phyloP scores from a whole-genome alignment of 371 early-diverging fungal genomes.

The Mucor mucedo region DNA sequence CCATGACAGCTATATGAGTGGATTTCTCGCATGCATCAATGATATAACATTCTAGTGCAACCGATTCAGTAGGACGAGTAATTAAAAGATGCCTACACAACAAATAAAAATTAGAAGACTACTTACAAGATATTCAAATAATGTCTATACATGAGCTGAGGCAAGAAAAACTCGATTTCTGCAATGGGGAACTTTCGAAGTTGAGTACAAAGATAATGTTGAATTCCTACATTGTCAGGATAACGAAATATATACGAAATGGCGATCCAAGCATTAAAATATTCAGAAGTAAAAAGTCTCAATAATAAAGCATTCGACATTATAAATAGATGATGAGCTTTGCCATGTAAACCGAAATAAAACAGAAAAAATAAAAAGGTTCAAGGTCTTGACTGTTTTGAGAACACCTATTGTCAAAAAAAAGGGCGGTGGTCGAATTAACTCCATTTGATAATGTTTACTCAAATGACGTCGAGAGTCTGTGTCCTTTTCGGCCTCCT shows the following conservation, averaged over 20 bases:
- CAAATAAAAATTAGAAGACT: neutral
- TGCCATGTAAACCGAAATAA: neutral
- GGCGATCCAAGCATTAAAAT: constrained; percentile 91
- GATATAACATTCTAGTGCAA: constrained; percentile 80
- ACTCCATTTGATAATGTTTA: neutral
- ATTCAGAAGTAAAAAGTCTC: constrained; percentile 85
- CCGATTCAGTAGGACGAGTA: constrained; percentile 67
- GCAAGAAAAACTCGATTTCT: constrained; percentile 84
- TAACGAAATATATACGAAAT: constrained; percentile 90
- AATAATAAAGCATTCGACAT: constrained; percentile 65
- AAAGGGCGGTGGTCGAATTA: neutral
- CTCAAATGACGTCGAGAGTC: too few relatives aligned
- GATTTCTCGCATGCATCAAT: constrained; percentile 71
- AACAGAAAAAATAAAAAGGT: neutral
- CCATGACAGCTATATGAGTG: constrained; percentile 82
- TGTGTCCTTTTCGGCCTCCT: too few relatives aligned
- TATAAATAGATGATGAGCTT: neutral
- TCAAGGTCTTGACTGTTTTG: neutral
- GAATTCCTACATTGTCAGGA: constrained; percentile 84
- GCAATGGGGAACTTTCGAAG: constrained; percentile 75
- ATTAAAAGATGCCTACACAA: constrained; percentile 75
- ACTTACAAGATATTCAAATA: constrained; percentile 7
- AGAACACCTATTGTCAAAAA: neutral
- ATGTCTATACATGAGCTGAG: constrained; percentile 77
- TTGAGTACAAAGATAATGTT: constrained; percentile 90